A percentile compares a stretch with the other conserved stretches of the same genome.
Evolutionary conservation across 768 basidiomycete genomes (phyloP).

Genomic region (Kwoniella dendrophila): DNA sequence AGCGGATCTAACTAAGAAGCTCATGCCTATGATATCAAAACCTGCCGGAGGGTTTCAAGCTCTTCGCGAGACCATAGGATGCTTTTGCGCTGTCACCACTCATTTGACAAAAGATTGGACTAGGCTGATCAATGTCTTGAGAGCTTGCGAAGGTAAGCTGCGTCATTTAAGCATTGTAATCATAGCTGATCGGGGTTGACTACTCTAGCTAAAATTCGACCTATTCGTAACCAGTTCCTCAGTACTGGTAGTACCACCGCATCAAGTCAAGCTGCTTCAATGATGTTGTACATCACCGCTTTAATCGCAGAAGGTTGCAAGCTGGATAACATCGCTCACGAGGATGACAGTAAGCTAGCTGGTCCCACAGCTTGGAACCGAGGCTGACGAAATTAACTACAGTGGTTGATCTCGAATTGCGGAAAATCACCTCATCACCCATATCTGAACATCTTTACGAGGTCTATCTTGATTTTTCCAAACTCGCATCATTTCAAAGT

Average conservation of each 20-base stretch:
- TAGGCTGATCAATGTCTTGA: constrained; percentile 74
- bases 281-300: constrained; percentile 81
- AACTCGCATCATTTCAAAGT: constrained; percentile 64
- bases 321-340: constrained; percentile 73
- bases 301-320: constrained; percentile 85
- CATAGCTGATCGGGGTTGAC: background rate
- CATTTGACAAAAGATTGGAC: constrained; percentile 83
- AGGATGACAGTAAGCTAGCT: constrained; percentile 66
- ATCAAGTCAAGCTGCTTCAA: constrained; percentile 36
- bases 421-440: constrained; percentile 67
- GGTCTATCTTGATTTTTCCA: constrained; percentile 70
- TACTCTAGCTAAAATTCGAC: constrained; percentile 54
- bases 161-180: background rate
- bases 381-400: constrained; percentile 8
- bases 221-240: constrained; percentile 67
- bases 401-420: constrained; percentile 66
- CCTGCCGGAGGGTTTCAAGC: constrained; percentile 69
- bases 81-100: constrained; percentile 82
- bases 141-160: constrained; percentile 76
- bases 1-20: constrained; percentile 72
- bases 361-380: no score
- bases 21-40: constrained; percentile 90
- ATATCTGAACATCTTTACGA: constrained; percentile 83
- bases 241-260: constrained; percentile 53
- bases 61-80: constrained; percentile 87